phyloP scores from a whole-genome alignment of 257 asterid genomes.

The Solanum appendiculatum region DNA sequence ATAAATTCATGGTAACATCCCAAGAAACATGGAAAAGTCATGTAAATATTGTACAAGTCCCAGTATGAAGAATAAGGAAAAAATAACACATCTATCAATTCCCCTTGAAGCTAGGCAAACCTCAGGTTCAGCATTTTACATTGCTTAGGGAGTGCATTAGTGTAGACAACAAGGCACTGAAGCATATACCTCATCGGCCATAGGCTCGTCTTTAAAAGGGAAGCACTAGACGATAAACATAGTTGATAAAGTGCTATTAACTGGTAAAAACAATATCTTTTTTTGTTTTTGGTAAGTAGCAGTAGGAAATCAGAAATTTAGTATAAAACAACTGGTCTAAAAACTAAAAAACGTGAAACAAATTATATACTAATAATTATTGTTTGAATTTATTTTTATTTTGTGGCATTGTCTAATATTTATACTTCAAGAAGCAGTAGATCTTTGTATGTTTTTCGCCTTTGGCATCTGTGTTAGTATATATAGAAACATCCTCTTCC shows the following conservation, averaged over 20 bases:
- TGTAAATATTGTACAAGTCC: neutral
- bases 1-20: neutral
- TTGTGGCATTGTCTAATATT: too few relatives aligned
- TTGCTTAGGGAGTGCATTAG: neutral
- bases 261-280: neutral
- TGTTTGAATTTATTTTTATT: too few relatives aligned
- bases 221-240: neutral
- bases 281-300: neutral
- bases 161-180: neutral
- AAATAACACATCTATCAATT: neutral
- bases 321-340: neutral
- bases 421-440: too few relatives aligned
- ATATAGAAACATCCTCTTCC: neutral
- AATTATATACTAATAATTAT: too few relatives aligned
- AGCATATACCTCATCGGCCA: neutral
- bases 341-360: neutral
- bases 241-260: neutral
- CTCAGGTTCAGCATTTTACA: neutral
- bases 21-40: neutral
- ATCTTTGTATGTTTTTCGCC: too few relatives aligned
- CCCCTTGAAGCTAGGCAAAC: neutral
- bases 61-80: neutral
- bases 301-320: neutral
- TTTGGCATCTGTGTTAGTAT: too few relatives aligned
- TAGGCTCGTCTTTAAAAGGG: neutral